Evolutionary conservation across 176 grass and related monocot species (phyloP), one percentile per base, ranked within the genome.

Genomic region (Lolium rigidum): DNA sequence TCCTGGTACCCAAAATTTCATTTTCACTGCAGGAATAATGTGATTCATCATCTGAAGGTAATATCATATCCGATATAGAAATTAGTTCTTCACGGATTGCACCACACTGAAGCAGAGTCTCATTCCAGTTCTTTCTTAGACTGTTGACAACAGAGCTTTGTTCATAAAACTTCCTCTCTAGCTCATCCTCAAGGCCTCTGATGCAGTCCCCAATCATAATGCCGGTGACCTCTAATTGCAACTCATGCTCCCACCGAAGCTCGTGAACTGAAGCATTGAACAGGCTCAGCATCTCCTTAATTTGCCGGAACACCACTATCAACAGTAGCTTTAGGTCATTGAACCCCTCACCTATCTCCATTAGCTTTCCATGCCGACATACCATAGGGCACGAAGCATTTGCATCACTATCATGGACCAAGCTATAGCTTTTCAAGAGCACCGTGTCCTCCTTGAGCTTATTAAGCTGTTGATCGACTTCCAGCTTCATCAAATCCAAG

Each of bases 181-280:
- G 87, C 18, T 96, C 94, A 88, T 90, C 87, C 86, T 87, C 85
- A 70, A 96, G 75, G 56, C 76, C 41, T 88, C 85, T 90, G 66
- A 94, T 82, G 85, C 76, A 96, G 57, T 99, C 88, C 77, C 90
- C 81, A 79, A 94, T 87, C 83, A 91, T 79, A 82, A 94, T 80
- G 90, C 83, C 17, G 7, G 80, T 88, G 78, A 99, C 79, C 72
- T 99, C 90, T 90, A 87, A 83, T 84, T 99, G 94, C 79, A 99
- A 73, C 58, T 94, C 88, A 82, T 94, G 86, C 24, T 95, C 90
- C 92, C 89, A 94, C 67, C 85, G 80, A 58, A 92, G 79, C 72
- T 91, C 94, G 67, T 57, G 82, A 39, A 91, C 49, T 35, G 87
- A 91, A 89, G 80, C 28, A 74, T 79, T 87, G 74, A 91, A 63